These are phyloP conservation scores for Batrachochytrium dendrobatidis DNA, from an alignment of 371 early-diverging fungal genomes.

Conservation along the genomic window DNA sequence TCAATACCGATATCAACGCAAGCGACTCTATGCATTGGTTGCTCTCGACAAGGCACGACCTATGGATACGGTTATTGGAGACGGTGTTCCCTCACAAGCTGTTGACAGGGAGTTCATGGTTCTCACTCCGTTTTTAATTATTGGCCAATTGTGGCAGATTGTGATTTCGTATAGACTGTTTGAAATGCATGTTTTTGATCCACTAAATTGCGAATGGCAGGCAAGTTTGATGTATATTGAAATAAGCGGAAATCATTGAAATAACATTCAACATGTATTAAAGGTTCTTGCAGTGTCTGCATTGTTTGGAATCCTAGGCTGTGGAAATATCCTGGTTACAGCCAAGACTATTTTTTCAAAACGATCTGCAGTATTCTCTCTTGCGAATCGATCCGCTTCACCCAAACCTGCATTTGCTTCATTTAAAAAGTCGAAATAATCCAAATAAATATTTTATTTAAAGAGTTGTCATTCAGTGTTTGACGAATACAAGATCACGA, in stretches of 20 bases:
- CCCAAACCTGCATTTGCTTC: neutral
- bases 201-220: constrained; percentile 4
- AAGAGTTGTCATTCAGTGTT: too few species aligned
- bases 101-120: constrained; percentile 23
- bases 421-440: neutral
- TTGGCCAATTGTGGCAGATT: constrained; percentile 34
- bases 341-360: constrained; percentile 11
- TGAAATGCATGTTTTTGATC: constrained; percentile 8
- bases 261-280: neutral
- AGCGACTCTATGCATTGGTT: constrained; percentile 32
- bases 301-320: constrained; percentile 24
- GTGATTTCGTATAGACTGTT: constrained; percentile 15
- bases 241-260: constrained; percentile 13
- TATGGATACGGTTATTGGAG: constrained; percentile 37
- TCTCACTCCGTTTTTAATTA: constrained; percentile 29
- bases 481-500: too few species aligned
- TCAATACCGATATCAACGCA: constrained; percentile 35
- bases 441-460: too few species aligned
- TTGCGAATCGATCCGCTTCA: neutral
- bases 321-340: constrained; percentile 33
- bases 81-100: constrained; percentile 18
- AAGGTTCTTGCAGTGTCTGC: constrained; percentile 18
- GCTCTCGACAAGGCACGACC: constrained; percentile 30
- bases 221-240: too few species aligned
- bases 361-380: neutral